Evolutionary conservation across 441 rosid genomes (phyloP), one percentile per base, ranked within the genome.

Genomic region (Croton setiger): DNA sequence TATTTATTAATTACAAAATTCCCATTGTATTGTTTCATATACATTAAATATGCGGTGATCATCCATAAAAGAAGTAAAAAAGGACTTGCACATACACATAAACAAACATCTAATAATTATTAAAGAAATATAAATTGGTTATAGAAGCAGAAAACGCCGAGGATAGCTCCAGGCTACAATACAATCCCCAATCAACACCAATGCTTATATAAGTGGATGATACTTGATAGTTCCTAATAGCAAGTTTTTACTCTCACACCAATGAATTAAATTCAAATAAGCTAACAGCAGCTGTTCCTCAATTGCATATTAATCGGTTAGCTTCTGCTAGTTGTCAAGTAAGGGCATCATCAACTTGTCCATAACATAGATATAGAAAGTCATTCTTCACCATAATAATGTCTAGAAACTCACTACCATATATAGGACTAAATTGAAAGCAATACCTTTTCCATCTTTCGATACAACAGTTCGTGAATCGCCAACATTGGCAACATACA

Each of bases 401-500:
- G 17, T 36, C 63, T 13, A 61, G 49, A 60, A 52, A 55, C 43
- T 33, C 44, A 49, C 39, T 20, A 41, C 51, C 35, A 27, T 36
- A 11, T 0, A 35, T 31, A 37, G 41, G 68, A 68, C 27, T 41
- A 45, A 64, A 56, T 62, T 31, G 35, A 20, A 52, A 49, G 37
- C 9, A 72, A 65, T 84, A 92, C 99, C 98, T 85, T 88, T 85
- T 60, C 98, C 98, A 74, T 91, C 87, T 74, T 87, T 95, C 41
- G 97, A 92, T 80, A 92, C 81, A 58, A 95, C 87, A 35, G 99
- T 87, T 67, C 99, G 85, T 9, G 98, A 95, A 76, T 95, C 98
- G 79, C 99, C 99, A 71, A 95, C 99, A 76, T 90, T 95, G 59
- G 99, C 99, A 83, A 95, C 99, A 76, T 86, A 95, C 12, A 92